A percentile compares a stretch with the other conserved stretches of the same genome.
phyloP scores from a whole-genome alignment of 2,329 filamentous ascomycete species.

The Ophiostoma novo-ulmi region DNA sequence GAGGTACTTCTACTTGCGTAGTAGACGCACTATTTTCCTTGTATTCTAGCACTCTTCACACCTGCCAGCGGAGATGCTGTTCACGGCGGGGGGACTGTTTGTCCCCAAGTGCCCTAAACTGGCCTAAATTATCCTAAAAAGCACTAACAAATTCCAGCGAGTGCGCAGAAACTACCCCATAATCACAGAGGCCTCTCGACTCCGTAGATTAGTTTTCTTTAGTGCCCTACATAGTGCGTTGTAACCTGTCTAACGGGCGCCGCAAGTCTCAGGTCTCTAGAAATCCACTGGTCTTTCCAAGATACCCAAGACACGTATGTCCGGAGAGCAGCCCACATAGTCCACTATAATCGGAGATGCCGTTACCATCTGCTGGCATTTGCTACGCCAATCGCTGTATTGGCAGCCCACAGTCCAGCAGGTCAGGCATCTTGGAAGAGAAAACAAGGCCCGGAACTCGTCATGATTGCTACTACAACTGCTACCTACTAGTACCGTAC shows the following conservation, averaged over 20 bases:
- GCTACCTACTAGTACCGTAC: no score
- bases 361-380: background rate
- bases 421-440: background rate
- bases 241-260: no score
- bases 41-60: background rate
- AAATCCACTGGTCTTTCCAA: no score
- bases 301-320: background rate
- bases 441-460: background rate
- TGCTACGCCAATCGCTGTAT: background rate
- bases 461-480: no score
- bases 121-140: background rate
- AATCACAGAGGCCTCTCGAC: background rate
- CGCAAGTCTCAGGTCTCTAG: no score
- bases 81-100: background rate
- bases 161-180: background rate
- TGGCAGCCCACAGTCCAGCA: background rate
- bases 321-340: background rate
- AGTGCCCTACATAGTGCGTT: background rate
- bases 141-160: background rate
- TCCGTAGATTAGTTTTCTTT: background rate
- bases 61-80: background rate
- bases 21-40: background rate
- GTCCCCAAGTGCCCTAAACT: background rate
- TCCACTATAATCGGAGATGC: conserved; percentile 5
- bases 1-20: background rate